Evolutionary conservation across 805 yeast genomes (phyloP), one percentile per base, ranked within the genome.

Genomic region (Candida oleophila): DNA sequence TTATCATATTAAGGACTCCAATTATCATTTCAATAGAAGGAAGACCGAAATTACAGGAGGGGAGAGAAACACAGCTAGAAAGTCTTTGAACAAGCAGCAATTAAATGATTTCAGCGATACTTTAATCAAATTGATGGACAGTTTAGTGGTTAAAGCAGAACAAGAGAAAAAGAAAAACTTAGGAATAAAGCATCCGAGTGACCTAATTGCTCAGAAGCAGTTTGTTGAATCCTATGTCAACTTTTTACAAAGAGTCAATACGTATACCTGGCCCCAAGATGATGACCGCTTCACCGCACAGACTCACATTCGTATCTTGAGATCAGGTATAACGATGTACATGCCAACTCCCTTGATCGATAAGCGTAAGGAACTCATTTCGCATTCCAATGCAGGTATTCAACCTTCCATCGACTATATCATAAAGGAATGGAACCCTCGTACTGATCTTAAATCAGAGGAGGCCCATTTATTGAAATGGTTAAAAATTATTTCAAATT

Each of bases 1-100:
- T 16, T 61, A 64, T 46, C 57, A 61, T 44, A 56, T 49, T 50
- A 59, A 60, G 39, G 68, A 68, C 49, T 53, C 47, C 46, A 66
- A 67, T 48, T 56, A 53, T 40, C 62, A 65, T 30, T 33, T 39
- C 19, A 40, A 48, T 28, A 41, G 51, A 11, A 58, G 62, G 2
- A 55, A 60, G 46, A 12, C 32, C 4, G 25, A 15, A 15, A 18
- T 18, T 15, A 16, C n/a, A 3, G 19, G 28, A 19, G 38, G 38
- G 11, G 12, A 7, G 5, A 22, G 14, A n/a, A 62, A 59, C 42
- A 53, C 65, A 2, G 63, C 67, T 5, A 57, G 53, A 40, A 56
- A 53, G 43, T 58, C 68, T 4, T 50, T 68, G 18, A 56, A 58
- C 5, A 44, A 48, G 12, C 36, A 44, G 14, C 73, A 68, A 47